Conservation (phyloP, 495 filamentous ascomycete genomes). For the Lophium mytilinum region DNA sequence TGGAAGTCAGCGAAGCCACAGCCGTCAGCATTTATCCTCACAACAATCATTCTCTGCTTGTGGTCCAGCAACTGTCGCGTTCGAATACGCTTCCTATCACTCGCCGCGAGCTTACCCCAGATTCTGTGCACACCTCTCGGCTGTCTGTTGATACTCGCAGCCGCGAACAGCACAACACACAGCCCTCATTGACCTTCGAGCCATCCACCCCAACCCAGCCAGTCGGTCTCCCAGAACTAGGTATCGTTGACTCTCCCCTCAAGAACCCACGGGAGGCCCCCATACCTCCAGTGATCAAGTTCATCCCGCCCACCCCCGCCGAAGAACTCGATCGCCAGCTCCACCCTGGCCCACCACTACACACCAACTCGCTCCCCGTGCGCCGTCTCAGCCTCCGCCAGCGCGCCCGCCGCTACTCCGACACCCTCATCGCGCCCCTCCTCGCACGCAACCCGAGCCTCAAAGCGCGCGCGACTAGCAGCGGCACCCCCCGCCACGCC, state of each 20-base stretch:
- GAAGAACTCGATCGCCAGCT: constrained; percentile 49
- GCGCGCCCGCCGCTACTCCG: constrained; percentile 34
- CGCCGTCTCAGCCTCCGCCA: constrained; percentile 30
- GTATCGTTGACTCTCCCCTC: constrained; percentile 37
- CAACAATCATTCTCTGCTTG: constrained; percentile 74
- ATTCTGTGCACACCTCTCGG: neutral
- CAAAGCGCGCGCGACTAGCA: constrained; percentile 2
- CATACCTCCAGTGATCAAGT: constrained; percentile 58
- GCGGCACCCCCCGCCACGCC: neutral
- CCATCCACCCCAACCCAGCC: constrained; percentile 24
- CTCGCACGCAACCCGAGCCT: constrained; percentile 22
- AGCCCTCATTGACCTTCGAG: constrained; percentile 21
- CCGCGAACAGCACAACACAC: neutral
- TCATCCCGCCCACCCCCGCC: constrained; percentile 65
- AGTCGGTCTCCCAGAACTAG: neutral
- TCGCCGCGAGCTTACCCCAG: neutral
- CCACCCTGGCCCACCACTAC: constrained; percentile 8
- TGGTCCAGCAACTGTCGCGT: constrained; percentile 54
- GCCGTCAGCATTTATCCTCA: constrained; percentile 79
- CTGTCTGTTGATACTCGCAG: neutral
- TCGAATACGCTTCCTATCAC: constrained; percentile 13
- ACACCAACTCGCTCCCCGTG: constrained; percentile 14
- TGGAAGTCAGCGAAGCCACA: constrained; percentile 66
- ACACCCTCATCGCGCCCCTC: constrained; percentile 31
- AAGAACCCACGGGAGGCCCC: constrained; percentile 69